phyloP scores from a whole-genome alignment of 1,284 basidiomycete species.

The Ustilago vetiveriae region DNA sequence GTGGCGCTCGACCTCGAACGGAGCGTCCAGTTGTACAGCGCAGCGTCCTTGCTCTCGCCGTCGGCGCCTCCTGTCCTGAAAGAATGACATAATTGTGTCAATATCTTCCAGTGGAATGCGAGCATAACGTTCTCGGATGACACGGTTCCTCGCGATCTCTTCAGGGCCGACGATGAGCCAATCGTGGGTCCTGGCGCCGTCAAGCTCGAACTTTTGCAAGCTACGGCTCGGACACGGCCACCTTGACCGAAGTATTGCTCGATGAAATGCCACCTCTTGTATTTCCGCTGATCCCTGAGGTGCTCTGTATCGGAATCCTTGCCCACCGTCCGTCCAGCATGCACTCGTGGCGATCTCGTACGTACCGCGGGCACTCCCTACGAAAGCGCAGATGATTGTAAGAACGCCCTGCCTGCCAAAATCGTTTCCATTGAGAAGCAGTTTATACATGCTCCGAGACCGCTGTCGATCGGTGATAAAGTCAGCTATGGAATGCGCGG shows the following conservation, averaged over 20 bases:
- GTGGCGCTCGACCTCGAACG: constrained; percentile 16
- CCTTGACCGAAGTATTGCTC: neutral
- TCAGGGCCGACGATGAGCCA: constrained; percentile 4
- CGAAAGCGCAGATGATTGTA: constrained; percentile 9
- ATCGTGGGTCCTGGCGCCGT: constrained; percentile 8
- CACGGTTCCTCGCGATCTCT: constrained; percentile 2
- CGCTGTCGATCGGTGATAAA: constrained; percentile 24
- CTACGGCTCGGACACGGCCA: constrained; percentile 6
- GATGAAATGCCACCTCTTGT: constrained; percentile 1
- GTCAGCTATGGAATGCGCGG: constrained; percentile 16
- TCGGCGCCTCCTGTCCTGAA: constrained; percentile 3
- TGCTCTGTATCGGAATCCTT: neutral
- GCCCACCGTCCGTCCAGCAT: too few species aligned
- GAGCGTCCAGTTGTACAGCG: neutral
- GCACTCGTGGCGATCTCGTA: too few species aligned
- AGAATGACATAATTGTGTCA: constrained; percentile 11
- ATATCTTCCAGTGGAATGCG: constrained; percentile 9
- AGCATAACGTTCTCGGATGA: constrained; percentile 14
- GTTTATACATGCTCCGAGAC: constrained; percentile 12
- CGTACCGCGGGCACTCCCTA: neutral
- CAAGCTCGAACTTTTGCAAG: neutral
- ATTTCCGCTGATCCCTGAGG: neutral
- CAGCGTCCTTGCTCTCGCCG: neutral
- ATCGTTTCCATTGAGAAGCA: constrained; percentile 26
- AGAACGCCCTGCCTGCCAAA: constrained; percentile 20